Percentiles rank a stretch among this genome's conserved stretches.
Evolutionary conservation across 129 eudicot species (phyloP).

Genomic region (Mikania micrantha): DNA sequence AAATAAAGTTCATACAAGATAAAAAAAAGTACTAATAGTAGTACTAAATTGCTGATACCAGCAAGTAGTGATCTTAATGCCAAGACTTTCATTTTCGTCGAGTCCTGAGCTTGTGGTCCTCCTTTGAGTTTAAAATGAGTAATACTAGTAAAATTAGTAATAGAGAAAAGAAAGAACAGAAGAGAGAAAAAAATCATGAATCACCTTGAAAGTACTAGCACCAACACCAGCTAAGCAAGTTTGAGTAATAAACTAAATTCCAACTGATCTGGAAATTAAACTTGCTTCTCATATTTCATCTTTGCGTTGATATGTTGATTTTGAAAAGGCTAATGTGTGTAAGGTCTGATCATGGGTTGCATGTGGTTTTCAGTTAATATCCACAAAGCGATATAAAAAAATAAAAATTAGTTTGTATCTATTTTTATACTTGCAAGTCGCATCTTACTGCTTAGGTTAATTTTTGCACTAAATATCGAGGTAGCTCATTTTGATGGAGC

Average conservation of each 20-base stretch:
- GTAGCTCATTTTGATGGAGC: neutral
- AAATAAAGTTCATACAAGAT: too few species aligned
- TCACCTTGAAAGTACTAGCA: too few species aligned
- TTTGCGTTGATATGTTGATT: neutral
- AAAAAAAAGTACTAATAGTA: too few species aligned
- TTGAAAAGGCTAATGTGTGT: neutral
- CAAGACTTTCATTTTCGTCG: too few species aligned
- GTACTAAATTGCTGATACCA: too few species aligned
- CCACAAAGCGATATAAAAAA: neutral
- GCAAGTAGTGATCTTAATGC: too few species aligned
- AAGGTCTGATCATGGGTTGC: neutral
- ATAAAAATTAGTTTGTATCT: neutral
- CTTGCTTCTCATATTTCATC: neutral
- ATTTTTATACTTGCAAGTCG: neutral
- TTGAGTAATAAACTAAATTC: neutral
- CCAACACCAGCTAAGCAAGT: too few species aligned
- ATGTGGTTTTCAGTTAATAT: neutral
- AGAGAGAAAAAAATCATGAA: too few species aligned
- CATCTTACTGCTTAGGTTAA: conserved; percentile 1
- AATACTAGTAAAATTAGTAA: too few species aligned
- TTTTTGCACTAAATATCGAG: neutral
- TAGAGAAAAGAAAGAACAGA: too few species aligned
- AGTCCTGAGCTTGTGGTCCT: too few species aligned
- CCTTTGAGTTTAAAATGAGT: too few species aligned
- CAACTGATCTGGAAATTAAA: neutral